These are phyloP conservation scores for Plenodomus lindquistii DNA, from an alignment of 2,329 filamentous ascomycete genomes.

Conservation along the genomic window DNA sequence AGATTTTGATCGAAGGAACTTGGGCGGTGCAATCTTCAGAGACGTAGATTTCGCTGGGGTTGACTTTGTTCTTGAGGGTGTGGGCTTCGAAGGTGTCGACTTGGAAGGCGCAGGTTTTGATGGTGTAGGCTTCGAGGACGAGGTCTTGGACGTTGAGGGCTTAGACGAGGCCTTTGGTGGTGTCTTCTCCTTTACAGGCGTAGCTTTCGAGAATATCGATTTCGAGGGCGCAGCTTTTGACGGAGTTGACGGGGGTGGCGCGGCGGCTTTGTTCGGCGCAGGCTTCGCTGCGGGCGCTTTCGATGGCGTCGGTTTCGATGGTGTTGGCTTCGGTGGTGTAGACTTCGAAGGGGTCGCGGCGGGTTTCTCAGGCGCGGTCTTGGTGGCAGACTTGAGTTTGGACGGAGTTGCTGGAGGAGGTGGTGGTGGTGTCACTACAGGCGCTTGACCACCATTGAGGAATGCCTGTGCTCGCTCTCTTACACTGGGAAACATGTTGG, in stretches of 20 bases:
- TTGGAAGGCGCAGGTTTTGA: constrained; percentile 5
- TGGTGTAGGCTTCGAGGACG: constrained; percentile 3
- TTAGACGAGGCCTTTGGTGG: constrained; percentile 9
- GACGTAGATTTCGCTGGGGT: constrained; percentile 7
- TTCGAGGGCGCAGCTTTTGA: constrained; percentile 8
- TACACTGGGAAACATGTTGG: constrained; percentile 24
- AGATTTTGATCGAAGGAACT: constrained; percentile 10
- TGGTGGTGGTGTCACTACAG: constrained; percentile 6
- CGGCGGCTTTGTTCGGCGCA: constrained; percentile 4
- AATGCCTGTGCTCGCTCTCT: constrained; percentile 22
- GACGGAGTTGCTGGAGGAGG: constrained; percentile 5
- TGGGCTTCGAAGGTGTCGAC: constrained; percentile 2
- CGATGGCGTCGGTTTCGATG: constrained; percentile 5
- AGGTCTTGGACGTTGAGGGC: constrained; percentile 3
- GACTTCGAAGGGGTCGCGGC: constrained; percentile 10
- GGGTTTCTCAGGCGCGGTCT: constrained; percentile 4
- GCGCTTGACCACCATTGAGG: constrained; percentile 6
- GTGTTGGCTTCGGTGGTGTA: constrained; percentile 7
- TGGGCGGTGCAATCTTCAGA: constrained; percentile 10
- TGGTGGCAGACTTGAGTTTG: neutral
- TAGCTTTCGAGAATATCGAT: constrained; percentile 2
- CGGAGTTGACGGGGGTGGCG: constrained; percentile 3
- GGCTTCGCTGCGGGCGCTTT: constrained; percentile 4
- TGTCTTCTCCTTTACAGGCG: neutral
- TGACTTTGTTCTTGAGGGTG: constrained; percentile 11